Base-by-base conservation (phyloP, 345 rosid genomes). In the Toxicodendron radicans region DNA sequence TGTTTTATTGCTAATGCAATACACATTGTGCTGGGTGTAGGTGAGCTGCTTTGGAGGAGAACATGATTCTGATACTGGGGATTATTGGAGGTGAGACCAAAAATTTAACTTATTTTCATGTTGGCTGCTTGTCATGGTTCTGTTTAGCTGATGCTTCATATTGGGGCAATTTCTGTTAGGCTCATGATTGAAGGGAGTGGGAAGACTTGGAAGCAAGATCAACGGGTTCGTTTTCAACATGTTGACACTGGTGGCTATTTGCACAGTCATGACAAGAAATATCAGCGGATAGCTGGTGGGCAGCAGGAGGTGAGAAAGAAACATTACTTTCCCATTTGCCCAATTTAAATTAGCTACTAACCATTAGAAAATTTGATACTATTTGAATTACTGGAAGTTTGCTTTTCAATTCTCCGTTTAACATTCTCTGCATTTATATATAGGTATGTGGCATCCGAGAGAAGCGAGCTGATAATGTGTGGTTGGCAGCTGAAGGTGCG, bases 21-120 rank as follows among this genome's bases (percentile, higher is more conserved):
- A 24, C 51, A 11, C 49, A 12, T 56, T 68, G 62, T 71, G 49
- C 46, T 72, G 38, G 68, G 21, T 82, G 73, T 68, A 96, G 99
- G 87, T 96, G 70, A 96, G 99, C 83, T 96, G 99, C 84, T 96
- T 92, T 49, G 99, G 99, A 68, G 95, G 97, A 58, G 97, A 96
- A 30, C 32, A 87, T 65, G 92, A 93, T 41, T 93, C 98, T 16
- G 99, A 96, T 75, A 92, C 99, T 0, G 99, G 99, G 10, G 99
- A 96, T 85, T 84, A 83, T 73, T 96, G 99, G 99, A 92, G 92
- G 99, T 93, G 80, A 80, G 79, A 71, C 64, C 62, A 7, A 7
- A 32, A 62, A 7, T 38, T 7, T 72, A 52, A 64, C 27, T 60
- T n/a, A 71, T 8, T 65, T 63, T 53, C 53, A 43, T 35, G 33